Evolutionary conservation across 768 basidiomycete species (phyloP).

Genomic region (Sistotremastrum niveocremeum): DNA sequence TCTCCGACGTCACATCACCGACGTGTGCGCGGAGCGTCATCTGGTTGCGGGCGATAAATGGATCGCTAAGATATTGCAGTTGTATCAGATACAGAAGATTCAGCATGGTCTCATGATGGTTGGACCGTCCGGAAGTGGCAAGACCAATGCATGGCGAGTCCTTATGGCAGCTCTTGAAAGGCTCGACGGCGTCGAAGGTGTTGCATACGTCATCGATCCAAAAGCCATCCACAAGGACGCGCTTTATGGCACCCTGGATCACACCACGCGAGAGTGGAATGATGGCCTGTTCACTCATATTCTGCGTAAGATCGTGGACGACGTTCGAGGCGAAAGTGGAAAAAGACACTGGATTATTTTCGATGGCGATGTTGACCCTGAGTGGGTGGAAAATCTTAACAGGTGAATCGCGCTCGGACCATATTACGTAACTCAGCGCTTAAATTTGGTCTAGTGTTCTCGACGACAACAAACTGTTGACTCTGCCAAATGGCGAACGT

Average conservation of each 20-base stretch:
- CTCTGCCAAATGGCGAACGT: slow-evolving; percentile 95
- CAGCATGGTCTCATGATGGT: slow-evolving; percentile 99
- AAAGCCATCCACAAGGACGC: slow-evolving; percentile 99
- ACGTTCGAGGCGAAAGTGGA: slow-evolving; percentile 91
- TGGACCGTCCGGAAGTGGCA: slow-evolving; percentile 91
- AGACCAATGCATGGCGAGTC: slow-evolving; percentile 95
- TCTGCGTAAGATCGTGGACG: slow-evolving; percentile 93
- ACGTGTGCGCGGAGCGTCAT: slow-evolving; percentile 77
- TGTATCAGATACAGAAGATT: slow-evolving; percentile 99
- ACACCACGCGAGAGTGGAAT: slow-evolving; percentile 97
- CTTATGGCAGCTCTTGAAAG: slow-evolving; percentile 81
- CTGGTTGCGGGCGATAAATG: slow-evolving; percentile 81
- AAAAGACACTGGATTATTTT: slow-evolving; percentile 99
- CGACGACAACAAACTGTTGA: slow-evolving; percentile 96
- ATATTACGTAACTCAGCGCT: background rate
- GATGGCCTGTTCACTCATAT: slow-evolving; percentile 98
- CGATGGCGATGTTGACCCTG: slow-evolving; percentile 98
- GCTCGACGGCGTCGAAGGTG: slow-evolving; percentile 83
- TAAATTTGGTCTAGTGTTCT: slow-evolving; percentile 53
- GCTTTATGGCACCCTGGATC: slow-evolving; percentile 92
- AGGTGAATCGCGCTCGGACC: slow-evolving; percentile 39
- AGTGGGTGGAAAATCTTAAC: slow-evolving; percentile 99
- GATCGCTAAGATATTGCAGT: slow-evolving; percentile 90
- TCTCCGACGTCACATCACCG: slow-evolving; percentile 71
- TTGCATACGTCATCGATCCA: slow-evolving; percentile 94